Percentiles rank a stretch among this genome's conserved stretches.
These are phyloP conservation scores for Candida broadrunensis DNA, from an alignment of 805 yeast genomes.

Conservation along the genomic window DNA sequence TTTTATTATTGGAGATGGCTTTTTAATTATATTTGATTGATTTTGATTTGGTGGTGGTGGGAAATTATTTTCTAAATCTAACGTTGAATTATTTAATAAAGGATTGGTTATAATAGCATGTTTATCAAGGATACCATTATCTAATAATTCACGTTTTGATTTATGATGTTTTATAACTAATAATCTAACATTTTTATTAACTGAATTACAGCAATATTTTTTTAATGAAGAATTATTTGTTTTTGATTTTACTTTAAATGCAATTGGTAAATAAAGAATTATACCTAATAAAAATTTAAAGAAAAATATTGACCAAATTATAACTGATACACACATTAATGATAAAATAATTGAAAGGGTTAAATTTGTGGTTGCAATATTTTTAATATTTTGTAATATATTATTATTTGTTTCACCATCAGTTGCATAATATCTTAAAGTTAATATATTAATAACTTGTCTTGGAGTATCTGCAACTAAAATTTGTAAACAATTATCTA, in stretches of 20 bases:
- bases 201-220: conserved; percentile 58
- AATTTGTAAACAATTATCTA: conserved; percentile 60
- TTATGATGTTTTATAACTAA: conserved; percentile 45
- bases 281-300: conserved; percentile 54
- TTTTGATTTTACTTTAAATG: conserved; percentile 29
- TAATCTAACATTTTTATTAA: conserved; percentile 54
- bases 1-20: background rate
- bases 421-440: conserved; percentile 53
- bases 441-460: conserved; percentile 78
- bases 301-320: conserved; percentile 70
- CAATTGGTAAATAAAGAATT: conserved; percentile 49
- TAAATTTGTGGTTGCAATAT: conserved; percentile 58
- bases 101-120: conserved; percentile 24
- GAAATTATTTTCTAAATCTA: conserved; percentile 4
- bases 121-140: conserved; percentile 25
- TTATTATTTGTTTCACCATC: conserved; percentile 44
- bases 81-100: conserved; percentile 14
- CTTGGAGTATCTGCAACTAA: conserved; percentile 83
- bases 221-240: conserved; percentile 42
- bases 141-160: conserved; percentile 29
- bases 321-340: conserved; percentile 71
- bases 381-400: conserved; percentile 44
- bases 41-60: background rate
- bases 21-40: background rate
- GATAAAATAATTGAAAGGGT: conserved; percentile 70